phyloP scores from a whole-genome alignment of 176 grass and related monocot genomes.

The Secale cereale region DNA sequence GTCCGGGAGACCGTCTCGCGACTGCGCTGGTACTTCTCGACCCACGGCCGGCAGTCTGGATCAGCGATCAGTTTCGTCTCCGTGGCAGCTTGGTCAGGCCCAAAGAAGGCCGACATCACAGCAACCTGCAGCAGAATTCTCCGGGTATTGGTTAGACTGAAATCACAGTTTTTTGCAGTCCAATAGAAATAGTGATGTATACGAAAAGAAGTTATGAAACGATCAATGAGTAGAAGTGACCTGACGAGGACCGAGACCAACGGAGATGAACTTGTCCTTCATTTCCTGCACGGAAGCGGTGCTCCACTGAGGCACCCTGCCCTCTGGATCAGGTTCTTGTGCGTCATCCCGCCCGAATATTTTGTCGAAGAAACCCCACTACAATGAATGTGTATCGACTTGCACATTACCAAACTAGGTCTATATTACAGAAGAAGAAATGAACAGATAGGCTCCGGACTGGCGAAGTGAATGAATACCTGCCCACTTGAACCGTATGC shows the following conservation, averaged over 20 bases:
- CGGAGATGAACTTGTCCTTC: conserved; percentile 69
- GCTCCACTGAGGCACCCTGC: conserved; percentile 81
- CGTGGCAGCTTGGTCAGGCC: conserved; percentile 74
- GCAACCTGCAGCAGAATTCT: conserved; percentile 50
- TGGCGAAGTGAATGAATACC: conserved; percentile 29
- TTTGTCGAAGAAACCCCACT: conserved; percentile 96
- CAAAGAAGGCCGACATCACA: conserved; percentile 94
- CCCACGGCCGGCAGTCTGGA: conserved; percentile 77
- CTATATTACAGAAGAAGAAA: neutral
- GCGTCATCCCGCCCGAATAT: conserved; percentile 67
- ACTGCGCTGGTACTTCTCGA: conserved; percentile 89
- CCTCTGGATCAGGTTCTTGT: conserved; percentile 79
- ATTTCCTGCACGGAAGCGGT: conserved; percentile 92
- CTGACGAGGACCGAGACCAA: conserved; percentile 95
- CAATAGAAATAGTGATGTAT: neutral
- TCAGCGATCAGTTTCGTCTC: conserved; percentile 68
- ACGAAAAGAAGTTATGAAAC: neutral
- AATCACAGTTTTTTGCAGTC: neutral
- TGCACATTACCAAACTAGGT: neutral
- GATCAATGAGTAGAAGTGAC: conserved; percentile 8
- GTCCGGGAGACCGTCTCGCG: conserved; percentile 91
- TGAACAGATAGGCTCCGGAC: neutral
- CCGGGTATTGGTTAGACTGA: neutral
- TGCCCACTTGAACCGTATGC: conserved; percentile 97
- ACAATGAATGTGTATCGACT: neutral